Percentiles rank a stretch among this genome's conserved stretches.
Conservation (phyloP, 2,329 filamentous ascomycete species). For the Metarhizium brunneum region DNA sequence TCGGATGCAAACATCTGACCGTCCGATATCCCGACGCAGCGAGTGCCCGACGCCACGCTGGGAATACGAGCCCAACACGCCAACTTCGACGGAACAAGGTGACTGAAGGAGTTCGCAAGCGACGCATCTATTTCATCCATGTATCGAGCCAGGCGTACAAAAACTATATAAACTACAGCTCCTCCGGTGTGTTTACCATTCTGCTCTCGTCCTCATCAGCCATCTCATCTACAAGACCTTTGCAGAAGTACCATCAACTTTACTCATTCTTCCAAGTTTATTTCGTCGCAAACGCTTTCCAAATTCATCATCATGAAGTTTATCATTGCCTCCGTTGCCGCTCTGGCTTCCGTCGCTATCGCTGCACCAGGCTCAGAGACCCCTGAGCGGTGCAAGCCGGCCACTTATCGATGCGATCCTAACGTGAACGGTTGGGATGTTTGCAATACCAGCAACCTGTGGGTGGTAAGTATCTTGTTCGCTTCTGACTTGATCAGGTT, state of each 20-base stretch:
- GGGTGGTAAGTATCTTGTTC: slow-evolving; percentile 21
- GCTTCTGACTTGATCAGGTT: not conserved
- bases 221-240: no score
- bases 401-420: slow-evolving; percentile 24
- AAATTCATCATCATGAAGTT: slow-evolving; percentile 20
- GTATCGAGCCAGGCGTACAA: no score
- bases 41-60: not conserved
- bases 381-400: slow-evolving; percentile 18
- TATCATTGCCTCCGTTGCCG: slow-evolving; percentile 14
- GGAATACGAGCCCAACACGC: not conserved
- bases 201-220: not conserved
- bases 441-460: slow-evolving; percentile 20
- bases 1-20: no score
- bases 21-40: no score
- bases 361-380: slow-evolving; percentile 3
- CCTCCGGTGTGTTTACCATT: no score
- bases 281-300: not conserved
- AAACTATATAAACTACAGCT: no score
- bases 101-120: no score
- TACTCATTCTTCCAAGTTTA: not conserved
- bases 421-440: slow-evolving; percentile 20
- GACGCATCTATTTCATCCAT: no score
- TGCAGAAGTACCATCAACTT: not conserved
- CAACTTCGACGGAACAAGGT: no score
- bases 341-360: slow-evolving; percentile 10